These are phyloP conservation scores for Pseudozyma tsukubaensis DNA, from an alignment of 1,284 basidiomycete species.

Conservation along the genomic window DNA sequence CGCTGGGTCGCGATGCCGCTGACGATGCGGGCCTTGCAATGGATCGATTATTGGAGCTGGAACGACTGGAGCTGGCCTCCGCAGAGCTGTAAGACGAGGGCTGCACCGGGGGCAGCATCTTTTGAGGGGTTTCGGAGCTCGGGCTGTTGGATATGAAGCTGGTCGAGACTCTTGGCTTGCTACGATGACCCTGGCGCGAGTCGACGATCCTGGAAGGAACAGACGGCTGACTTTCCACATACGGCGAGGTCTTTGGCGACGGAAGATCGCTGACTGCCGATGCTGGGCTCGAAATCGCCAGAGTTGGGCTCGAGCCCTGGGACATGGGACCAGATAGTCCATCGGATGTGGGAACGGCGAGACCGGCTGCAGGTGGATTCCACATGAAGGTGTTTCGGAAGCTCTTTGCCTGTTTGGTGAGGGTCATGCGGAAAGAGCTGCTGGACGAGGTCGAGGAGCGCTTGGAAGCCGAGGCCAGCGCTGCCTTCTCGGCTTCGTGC, in stretches of 20 bases:
- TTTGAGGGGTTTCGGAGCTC: background rate
- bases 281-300: slow-evolving; percentile 10
- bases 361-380: slow-evolving; percentile 7
- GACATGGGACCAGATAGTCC: slow-evolving; percentile 12
- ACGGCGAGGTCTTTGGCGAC: background rate
- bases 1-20: background rate
- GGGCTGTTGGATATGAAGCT: background rate
- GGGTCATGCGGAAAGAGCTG: slow-evolving; percentile 37
- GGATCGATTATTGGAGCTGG: background rate
- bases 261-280: background rate
- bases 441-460: slow-evolving; percentile 31
- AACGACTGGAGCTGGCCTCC: background rate
- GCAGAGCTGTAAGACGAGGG: slow-evolving; percentile 8
- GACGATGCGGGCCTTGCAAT: background rate
- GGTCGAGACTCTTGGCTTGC: background rate
- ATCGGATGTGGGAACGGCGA: background rate
- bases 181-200: background rate
- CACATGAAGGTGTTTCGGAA: slow-evolving; percentile 40
- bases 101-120: background rate
- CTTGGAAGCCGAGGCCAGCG: slow-evolving; percentile 18
- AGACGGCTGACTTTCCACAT: background rate
- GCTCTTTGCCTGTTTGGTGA: slow-evolving; percentile 39
- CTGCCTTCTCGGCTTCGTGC: slow-evolving; percentile 16
- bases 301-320: slow-evolving; percentile 18
- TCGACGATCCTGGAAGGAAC: background rate